These are phyloP conservation scores for Henckelia pumila DNA, from an alignment of 257 asterid species.

Conservation along the genomic window DNA sequence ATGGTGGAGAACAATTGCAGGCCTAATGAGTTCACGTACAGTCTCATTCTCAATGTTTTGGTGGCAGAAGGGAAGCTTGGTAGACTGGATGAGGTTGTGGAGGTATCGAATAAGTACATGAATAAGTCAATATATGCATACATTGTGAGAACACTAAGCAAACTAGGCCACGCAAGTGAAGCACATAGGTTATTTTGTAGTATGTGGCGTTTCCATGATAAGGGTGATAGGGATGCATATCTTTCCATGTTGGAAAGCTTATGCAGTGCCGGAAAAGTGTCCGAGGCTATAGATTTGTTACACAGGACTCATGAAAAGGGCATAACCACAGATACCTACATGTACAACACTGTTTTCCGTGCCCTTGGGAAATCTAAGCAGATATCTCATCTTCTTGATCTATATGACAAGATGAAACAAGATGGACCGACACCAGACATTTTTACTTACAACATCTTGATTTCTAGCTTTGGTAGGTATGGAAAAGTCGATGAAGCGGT, in stretches of 20 bases:
- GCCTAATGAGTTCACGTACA: constrained; percentile 87
- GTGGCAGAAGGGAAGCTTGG: constrained; percentile 76
- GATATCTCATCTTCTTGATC: constrained; percentile 59
- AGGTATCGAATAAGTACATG: constrained; percentile 70
- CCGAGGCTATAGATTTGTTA: constrained; percentile 84
- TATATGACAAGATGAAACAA: constrained; percentile 73
- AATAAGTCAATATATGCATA: constrained; percentile 79
- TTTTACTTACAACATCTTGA: constrained; percentile 83
- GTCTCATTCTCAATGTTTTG: constrained; percentile 63
- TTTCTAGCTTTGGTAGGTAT: constrained; percentile 75
- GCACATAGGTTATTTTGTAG: constrained; percentile 88
- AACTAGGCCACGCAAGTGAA: constrained; percentile 79
- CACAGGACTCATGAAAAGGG: constrained; percentile 80
- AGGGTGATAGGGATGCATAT: constrained; percentile 87
- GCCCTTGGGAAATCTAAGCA: constrained; percentile 78
- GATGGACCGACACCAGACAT: constrained; percentile 77
- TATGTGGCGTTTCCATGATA: constrained; percentile 90
- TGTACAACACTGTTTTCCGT: constrained; percentile 78
- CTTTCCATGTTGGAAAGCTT: constrained; percentile 79
- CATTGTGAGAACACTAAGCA: constrained; percentile 71
- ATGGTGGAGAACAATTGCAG: constrained; percentile 85
- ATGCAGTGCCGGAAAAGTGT: constrained; percentile 65
- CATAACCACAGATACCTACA: constrained; percentile 60
- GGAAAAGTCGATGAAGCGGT: constrained; percentile 83
- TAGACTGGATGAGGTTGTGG: constrained; percentile 75